Conservation (phyloP, 441 rosid species). For the Gossypium aridum region DNA sequence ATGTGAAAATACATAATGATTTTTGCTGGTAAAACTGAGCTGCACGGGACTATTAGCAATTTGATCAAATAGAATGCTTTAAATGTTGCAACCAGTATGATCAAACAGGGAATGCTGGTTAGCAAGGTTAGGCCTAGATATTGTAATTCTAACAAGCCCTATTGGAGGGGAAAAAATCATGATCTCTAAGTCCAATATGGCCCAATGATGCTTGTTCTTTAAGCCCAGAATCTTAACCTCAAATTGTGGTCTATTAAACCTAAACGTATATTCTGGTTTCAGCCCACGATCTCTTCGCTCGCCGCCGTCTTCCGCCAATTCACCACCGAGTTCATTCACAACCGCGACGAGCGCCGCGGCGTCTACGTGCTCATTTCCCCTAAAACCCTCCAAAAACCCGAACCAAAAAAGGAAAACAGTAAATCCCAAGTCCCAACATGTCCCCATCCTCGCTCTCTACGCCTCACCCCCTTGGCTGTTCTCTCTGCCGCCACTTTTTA, state of each 20-base stretch:
- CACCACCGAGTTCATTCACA: background rate
- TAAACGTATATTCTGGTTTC: too few species aligned
- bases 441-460: constrained; percentile 41
- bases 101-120: background rate
- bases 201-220: background rate
- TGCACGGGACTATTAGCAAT: background rate
- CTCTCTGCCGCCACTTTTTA: constrained; percentile 80
- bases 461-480: constrained; percentile 55
- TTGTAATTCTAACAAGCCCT: background rate
- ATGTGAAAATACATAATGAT: background rate
- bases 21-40: background rate
- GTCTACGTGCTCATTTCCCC: background rate
- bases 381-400: background rate
- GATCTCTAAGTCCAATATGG: background rate
- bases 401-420: background rate
- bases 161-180: background rate
- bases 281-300: background rate
- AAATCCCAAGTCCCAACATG: constrained; percentile 19
- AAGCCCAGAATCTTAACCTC: background rate
- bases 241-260: too few species aligned
- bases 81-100: background rate
- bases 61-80: background rate
- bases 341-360: background rate
- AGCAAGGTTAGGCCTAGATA: background rate
- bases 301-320: background rate